Evolutionary conservation across 2,329 filamentous ascomycete genomes (phyloP), one percentile per base, ranked within the genome.

Genomic region (Ceratocystiopsis minuta): DNA sequence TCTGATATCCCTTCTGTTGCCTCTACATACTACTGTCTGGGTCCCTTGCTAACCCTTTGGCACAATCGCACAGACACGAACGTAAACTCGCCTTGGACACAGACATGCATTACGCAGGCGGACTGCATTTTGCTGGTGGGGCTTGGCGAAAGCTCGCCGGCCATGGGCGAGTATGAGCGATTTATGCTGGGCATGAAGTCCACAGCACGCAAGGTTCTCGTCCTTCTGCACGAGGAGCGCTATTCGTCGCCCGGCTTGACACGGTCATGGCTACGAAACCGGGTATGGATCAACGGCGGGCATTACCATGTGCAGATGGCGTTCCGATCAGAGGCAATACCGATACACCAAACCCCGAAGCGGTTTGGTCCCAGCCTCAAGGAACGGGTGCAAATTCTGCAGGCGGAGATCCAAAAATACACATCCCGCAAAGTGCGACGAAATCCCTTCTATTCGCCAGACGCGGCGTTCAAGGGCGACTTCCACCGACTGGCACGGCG

Each of bases 251-350:
- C 86, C 5, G 90, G 90, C 0, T 58, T 94, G 33, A 95, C 90
- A 0, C 69, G 90, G 40, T 75, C 80, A 31, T 98, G 90, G 90
- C 63, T 98, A 14, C 76, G 79, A 47, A 95, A 94, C 53, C 79
- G 90, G 1, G 78, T 93, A 47, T 98, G 90, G 90, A 90, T 98
- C 59, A 98, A 96, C 50, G 90, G 90, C 15, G 88, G 88, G 6
- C 92, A 98, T 56, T 90, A 93, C 54, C 90, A 98, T 51, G 82
- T 98, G 13, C 90, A 98, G 53, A 96, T 98, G 90, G 71, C 81
- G 0, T 88, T 90, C 57, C 75, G 80, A 34, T 70, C 78, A 28
- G 79, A 81, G 37, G 65, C 78, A 1, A 78, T 93, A 49, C 82
- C 86, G 3, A 74, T 81, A 0, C 79, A 86, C 52, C 72, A 79